phyloP scores from a whole-genome alignment of 1,284 basidiomycete genomes.

The Rhodotorula sp. region DNA sequence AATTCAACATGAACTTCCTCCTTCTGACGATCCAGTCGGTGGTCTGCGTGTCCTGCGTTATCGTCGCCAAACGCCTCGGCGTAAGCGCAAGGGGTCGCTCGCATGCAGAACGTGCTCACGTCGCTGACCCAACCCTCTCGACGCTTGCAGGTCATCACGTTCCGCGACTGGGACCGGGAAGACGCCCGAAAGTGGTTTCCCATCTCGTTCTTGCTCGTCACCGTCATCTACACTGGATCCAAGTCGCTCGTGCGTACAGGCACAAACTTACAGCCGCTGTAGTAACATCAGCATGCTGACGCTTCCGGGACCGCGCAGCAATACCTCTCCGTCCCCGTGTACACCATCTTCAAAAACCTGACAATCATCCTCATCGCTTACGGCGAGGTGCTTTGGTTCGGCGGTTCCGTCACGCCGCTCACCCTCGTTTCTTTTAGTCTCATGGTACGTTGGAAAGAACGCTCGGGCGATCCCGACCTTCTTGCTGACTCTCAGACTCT shows the following conservation, averaged over 20 bases:
- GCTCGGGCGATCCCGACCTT: not conserved
- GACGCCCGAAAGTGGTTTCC: conserved; percentile 94
- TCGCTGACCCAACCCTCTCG: not conserved
- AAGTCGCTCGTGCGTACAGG: conserved; percentile 73
- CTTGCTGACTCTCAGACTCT: not conserved
- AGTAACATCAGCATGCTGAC: not conserved
- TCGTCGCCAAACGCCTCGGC: conserved; percentile 69
- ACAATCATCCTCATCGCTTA: conserved; percentile 99
- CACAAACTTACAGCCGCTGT: not conserved
- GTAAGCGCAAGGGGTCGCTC: conserved; percentile 20
- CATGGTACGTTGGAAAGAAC: conserved; percentile 58
- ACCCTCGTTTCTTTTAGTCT: conserved; percentile 86
- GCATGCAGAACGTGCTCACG: not conserved
- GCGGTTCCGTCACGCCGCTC: conserved; percentile 81
- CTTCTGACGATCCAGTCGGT: conserved; percentile 78
- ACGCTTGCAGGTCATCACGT: conserved; percentile 64
- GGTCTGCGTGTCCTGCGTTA: conserved; percentile 79
- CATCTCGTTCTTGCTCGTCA: conserved; percentile 85
- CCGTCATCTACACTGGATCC: conserved; percentile 96
- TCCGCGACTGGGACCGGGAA: conserved; percentile 76
- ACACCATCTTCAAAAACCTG: conserved; percentile 95
- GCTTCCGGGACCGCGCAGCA: conserved; percentile 58
- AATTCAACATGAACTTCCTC: conserved; percentile 97
- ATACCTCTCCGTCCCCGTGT: conserved; percentile 84
- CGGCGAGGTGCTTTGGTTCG: conserved; percentile 97